Evolutionary conservation across 441 rosid species (phyloP).

Genomic region (Erodium moschatum): DNA sequence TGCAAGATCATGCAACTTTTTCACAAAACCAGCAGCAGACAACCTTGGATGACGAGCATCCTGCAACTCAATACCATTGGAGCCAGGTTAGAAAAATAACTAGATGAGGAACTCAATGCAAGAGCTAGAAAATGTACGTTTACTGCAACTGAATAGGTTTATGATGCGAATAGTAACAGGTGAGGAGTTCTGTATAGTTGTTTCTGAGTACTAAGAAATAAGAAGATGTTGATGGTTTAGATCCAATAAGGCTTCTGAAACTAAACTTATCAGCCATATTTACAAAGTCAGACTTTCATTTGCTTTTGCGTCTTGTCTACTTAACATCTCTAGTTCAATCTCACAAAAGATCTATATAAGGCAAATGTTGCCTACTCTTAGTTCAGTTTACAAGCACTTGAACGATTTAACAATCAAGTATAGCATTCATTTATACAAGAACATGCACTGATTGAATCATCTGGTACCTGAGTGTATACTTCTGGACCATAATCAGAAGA

Average conservation of each 20-base stretch:
- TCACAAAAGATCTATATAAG: constrained; percentile 4
- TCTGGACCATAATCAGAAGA: constrained; percentile 59
- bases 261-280: not conserved
- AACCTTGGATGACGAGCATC: constrained; percentile 58
- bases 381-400: not conserved
- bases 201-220: not conserved
- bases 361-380: not conserved
- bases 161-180: not conserved
- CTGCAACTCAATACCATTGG: constrained; percentile 34
- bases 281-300: constrained; percentile 4
- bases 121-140: not conserved
- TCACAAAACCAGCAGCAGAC: constrained; percentile 75
- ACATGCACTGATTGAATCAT: constrained; percentile 13
- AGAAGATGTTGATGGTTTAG: constrained; percentile 1
- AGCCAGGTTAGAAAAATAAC: constrained; percentile 22
- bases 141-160: not conserved
- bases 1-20: constrained; percentile 82
- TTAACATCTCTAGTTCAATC: not conserved
- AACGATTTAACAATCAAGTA: constrained; percentile 11
- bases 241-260: not conserved
- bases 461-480: constrained; percentile 51
- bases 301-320: not conserved
- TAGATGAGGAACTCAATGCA: too few relatives aligned
- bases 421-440: constrained; percentile 11
- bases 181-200: not conserved